Evolutionary conservation across 805 yeast genomes (phyloP), one percentile per base, ranked within the genome.

Genomic region (Candida michaelii): DNA sequence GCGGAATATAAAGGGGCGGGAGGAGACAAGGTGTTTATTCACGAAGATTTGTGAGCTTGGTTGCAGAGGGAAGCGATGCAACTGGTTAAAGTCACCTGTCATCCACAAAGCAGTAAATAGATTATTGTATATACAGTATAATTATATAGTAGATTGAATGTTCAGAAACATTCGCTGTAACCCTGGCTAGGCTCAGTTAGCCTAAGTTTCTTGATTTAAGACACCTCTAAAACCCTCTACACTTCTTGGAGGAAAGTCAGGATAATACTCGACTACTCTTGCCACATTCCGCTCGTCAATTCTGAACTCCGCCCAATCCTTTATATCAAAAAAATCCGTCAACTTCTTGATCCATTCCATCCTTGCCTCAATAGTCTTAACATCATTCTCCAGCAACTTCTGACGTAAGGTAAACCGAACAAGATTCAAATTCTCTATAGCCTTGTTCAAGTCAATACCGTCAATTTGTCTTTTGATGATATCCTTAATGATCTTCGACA

Each of bases 1-100:
- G 83, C 89, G 37, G 97, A 89, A 56, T 95, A 93, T 59, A 71
- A 82, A 18, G 98, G 98, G 18, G 96, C 89, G 15, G 98, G 98
- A 29, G 99, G 99, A 18, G 58, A 74, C 7, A 81, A 79, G 60
- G 79, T 75, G 3, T 93, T 87, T 69, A 76, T 81, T 35, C 98
- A 91, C 58, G 80, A 81, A 53, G 79, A 81, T 21, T n/a, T n/a
- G n/a, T n/a, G n/a, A n/a, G n/a, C n/a, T n/a, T n/a, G n/a, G n/a
- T n/a, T n/a, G n/a, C n/a, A n/a, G n/a, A n/a, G n/a, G n/a, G n/a
- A n/a, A n/a, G n/a, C n/a, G n/a, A n/a, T n/a, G n/a, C n/a, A n/a
- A n/a, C n/a, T n/a, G n/a, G n/a, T n/a, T n/a, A n/a, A n/a, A n/a
- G n/a, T n/a, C n/a, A n/a, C n/a, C n/a, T n/a, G n/a, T n/a, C n/a